Evolutionary conservation across 306 rosid genomes (phyloP).

Genomic region (Gastrolobium villosum): DNA sequence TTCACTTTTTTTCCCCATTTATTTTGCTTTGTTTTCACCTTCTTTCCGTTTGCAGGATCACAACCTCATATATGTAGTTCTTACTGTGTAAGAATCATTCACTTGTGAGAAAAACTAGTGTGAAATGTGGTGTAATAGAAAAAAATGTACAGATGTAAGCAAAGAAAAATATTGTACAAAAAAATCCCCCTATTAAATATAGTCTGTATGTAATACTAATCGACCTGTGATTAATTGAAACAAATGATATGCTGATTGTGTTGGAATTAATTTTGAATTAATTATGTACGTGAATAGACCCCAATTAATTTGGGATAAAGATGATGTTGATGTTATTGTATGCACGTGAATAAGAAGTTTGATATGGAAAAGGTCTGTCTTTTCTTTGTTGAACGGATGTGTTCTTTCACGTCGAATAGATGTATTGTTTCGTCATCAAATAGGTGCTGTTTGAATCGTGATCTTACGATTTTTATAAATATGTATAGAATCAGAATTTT

Average conservation of each 20-base stretch:
- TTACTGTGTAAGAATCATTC: slow-evolving; percentile 23
- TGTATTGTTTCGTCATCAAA: no score
- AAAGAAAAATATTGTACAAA: neutral
- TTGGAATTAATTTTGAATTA: no score
- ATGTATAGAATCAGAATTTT: no score
- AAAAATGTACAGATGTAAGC: slow-evolving; percentile 29
- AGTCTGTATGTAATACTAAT: neutral
- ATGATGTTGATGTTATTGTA: no score
- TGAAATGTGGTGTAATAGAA: slow-evolving; percentile 17
- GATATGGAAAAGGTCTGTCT: no score
- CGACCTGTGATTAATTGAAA: neutral
- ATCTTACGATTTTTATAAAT: no score
- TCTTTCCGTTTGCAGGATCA: slow-evolving; percentile 11
- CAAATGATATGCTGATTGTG: neutral
- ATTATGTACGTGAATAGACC: no score
- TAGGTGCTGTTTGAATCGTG: no score
- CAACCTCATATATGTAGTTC: neutral
- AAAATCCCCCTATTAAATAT: neutral
- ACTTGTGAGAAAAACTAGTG: neutral
- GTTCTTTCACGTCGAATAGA: no score
- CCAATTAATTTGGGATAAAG: no score
- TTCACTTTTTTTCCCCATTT: neutral
- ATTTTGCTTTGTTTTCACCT: slow-evolving; percentile 37
- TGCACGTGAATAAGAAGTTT: no score
- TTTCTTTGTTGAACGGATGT: no score